Conservation (phyloP, 352 stramenopile genomes). For the Globisporangium sylvaticum region DNA sequence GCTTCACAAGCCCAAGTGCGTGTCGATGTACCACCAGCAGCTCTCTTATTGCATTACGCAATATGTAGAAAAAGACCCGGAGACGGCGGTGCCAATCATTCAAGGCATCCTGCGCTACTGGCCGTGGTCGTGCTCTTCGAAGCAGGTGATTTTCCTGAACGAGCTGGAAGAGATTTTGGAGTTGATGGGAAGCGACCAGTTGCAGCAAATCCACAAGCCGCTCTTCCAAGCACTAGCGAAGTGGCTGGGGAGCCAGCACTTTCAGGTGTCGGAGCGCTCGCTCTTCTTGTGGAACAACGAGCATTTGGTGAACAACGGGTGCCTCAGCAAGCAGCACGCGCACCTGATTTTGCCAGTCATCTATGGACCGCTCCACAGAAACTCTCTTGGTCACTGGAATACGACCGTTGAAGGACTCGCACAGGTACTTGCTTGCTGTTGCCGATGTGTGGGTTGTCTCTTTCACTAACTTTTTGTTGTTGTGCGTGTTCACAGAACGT, state of each 20-base stretch:
- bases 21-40: constrained; percentile 98
- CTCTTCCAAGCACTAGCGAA: constrained; percentile 80
- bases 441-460: not conserved
- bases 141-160: constrained; percentile 97
- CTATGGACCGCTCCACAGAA: constrained; percentile 87
- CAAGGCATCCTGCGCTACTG: constrained; percentile 94
- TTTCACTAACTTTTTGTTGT: constrained; percentile 8
- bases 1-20: constrained; percentile 97
- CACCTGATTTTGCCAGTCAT: constrained; percentile 93
- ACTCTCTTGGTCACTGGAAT: constrained; percentile 95
- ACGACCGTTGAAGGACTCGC: constrained; percentile 94
- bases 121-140: constrained; percentile 92
- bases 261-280: constrained; percentile 95
- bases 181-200: constrained; percentile 86
- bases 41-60: constrained; percentile 99
- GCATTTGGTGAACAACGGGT: constrained; percentile 95
- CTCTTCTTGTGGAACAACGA: constrained; percentile 99
- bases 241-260: constrained; percentile 94
- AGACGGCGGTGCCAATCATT: constrained; percentile 95
- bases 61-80: constrained; percentile 99
- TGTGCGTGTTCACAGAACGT: constrained; percentile 51
- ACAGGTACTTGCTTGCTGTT: constrained; percentile 35
- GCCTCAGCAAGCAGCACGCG: constrained; percentile 91
- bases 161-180: constrained; percentile 99
- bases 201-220: constrained; percentile 70